phyloP scores from a whole-genome alignment of 805 yeast species.

The Tetrapisispora taiwanensis region DNA sequence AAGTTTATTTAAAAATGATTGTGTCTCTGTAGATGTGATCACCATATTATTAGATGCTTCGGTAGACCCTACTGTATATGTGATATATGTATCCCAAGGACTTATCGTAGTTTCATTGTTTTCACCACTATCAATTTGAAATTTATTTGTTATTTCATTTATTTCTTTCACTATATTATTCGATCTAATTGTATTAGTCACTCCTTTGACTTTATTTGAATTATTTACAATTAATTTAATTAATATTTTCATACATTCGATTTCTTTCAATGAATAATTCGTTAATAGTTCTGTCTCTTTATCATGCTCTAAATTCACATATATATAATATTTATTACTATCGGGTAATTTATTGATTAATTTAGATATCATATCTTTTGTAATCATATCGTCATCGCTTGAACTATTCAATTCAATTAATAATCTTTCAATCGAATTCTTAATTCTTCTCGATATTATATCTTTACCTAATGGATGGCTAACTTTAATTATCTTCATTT shows the following conservation, averaged over 20 bases:
- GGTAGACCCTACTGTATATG: constrained; percentile 16
- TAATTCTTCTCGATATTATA: constrained; percentile 3
- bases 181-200: background rate
- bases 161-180: constrained; percentile 9
- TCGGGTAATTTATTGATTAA: constrained; percentile 3
- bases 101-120: background rate
- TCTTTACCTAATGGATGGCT: constrained; percentile 19
- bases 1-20: constrained; percentile 12
- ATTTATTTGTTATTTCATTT: constrained; percentile 7
- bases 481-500: constrained; percentile 14
- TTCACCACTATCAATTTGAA: constrained; percentile 2
- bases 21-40: constrained; percentile 15
- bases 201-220: background rate
- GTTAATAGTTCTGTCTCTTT: constrained; percentile 25
- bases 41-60: constrained; percentile 12
- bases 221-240: constrained; percentile 11
- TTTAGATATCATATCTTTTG: background rate
- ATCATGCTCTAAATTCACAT: constrained; percentile 16
- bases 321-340: constrained; percentile 19
- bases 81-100: constrained; percentile 10
- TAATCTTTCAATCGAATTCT: background rate
- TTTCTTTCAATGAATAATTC: constrained; percentile 17
- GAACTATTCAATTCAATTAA: background rate
- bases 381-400: background rate
- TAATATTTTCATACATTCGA: constrained; percentile 22